Percentiles rank a stretch among this genome's conserved stretches.
These are phyloP conservation scores for Gaultheria prostrata DNA, from an alignment of 148 eudicot species.

Conservation along the genomic window DNA sequence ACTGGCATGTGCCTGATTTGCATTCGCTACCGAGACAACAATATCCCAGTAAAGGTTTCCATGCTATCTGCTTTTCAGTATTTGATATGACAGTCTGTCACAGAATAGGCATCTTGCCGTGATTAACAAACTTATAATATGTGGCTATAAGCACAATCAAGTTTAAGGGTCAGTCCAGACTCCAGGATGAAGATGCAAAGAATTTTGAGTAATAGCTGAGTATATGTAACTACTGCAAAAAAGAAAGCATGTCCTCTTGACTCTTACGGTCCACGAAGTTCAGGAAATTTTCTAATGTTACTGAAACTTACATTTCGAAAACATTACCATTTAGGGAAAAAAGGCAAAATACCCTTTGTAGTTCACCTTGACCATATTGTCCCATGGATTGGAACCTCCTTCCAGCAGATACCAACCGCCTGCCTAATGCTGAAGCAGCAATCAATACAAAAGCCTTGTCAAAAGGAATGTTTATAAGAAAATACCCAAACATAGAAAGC, in stretches of 20 bases:
- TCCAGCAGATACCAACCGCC: conserved; percentile 79
- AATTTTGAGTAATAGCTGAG: background rate
- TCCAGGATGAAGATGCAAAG: background rate
- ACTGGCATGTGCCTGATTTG: background rate
- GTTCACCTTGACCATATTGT: conserved; percentile 95
- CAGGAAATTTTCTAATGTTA: background rate
- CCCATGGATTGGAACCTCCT: conserved; percentile 95
- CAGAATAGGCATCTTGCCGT: background rate
- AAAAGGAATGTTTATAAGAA: background rate
- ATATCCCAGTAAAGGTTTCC: background rate
- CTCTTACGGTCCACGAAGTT: background rate
- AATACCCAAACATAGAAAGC: background rate
- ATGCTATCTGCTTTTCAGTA: background rate
- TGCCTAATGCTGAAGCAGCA: conserved; percentile 69
- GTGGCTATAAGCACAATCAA: background rate
- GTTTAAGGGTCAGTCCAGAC: background rate
- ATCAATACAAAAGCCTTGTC: conserved; percentile 12
- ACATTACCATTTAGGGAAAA: background rate
- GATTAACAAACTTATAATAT: background rate
- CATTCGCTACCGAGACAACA: background rate
- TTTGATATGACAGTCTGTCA: background rate
- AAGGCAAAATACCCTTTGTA: conserved; percentile 55
- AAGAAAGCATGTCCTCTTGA: background rate
- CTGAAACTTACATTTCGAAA: background rate
- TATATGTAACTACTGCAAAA: background rate